Conservation (phyloP, 2,329 filamentous ascomycete species). For the Hymenoscyphus albidus region DNA sequence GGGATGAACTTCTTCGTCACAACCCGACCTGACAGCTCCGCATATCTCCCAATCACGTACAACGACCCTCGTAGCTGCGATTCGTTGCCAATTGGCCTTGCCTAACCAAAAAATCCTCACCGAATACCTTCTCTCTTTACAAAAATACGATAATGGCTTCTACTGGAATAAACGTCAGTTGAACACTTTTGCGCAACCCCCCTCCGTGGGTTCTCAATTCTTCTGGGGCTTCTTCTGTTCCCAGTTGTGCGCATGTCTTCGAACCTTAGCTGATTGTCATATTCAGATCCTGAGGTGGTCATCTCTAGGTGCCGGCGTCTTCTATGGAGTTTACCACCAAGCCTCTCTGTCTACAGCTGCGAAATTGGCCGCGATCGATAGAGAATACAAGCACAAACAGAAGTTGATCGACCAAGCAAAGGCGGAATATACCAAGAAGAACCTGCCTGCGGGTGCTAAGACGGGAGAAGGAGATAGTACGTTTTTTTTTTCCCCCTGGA, state of each 20-base stretch:
- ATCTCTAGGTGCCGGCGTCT: constrained; percentile 82
- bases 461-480: constrained; percentile 38
- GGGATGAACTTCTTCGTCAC: constrained; percentile 12
- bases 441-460: constrained; percentile 44
- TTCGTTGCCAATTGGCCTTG: constrained; percentile 30
- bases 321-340: constrained; percentile 97
- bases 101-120: constrained; percentile 17
- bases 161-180: constrained; percentile 50
- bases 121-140: constrained; percentile 16
- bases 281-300: constrained; percentile 92
- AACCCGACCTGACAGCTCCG: constrained; percentile 25
- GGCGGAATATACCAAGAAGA: constrained; percentile 82
- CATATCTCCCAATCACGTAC: constrained; percentile 22
- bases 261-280: constrained; percentile 7
- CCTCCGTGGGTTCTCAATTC: background rate
- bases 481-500: constrained; percentile 16
- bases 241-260: constrained; percentile 4
- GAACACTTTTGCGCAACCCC: constrained; percentile 21
- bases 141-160: constrained; percentile 37
- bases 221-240: background rate
- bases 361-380: constrained; percentile 66
- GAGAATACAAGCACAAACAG: constrained; percentile 88
- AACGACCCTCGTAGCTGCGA: constrained; percentile 22
- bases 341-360: constrained; percentile 69
- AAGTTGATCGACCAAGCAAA: constrained; percentile 90